Evolutionary conservation across 768 basidiomycete species (phyloP).

Genomic region (Macrolepiota dolichaula): DNA sequence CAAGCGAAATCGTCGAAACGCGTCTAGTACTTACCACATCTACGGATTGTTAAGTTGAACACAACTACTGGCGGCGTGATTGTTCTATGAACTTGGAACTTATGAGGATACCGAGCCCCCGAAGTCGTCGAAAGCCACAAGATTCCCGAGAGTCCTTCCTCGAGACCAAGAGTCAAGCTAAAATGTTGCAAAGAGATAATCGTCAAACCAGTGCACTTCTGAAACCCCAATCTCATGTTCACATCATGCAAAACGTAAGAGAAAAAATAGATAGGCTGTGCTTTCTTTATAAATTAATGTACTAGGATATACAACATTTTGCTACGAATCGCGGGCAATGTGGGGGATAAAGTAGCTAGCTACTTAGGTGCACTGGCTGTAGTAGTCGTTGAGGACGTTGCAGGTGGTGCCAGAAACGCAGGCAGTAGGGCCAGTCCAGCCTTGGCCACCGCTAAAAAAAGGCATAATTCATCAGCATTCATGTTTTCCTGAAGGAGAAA

Average conservation of each 20-base stretch:
- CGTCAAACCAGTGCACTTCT: too few relatives aligned
- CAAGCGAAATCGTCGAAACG: too few relatives aligned
- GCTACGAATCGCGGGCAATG: background rate
- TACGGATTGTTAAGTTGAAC: too few relatives aligned
- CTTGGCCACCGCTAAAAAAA: slow-evolving; percentile 13
- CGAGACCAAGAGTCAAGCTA: too few relatives aligned
- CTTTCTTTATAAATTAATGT: too few relatives aligned
- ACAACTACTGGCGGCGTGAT: too few relatives aligned
- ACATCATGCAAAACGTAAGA: too few relatives aligned
- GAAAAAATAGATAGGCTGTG: too few relatives aligned
- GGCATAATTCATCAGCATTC: background rate
- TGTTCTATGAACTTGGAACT: background rate
- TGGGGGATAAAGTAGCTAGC: background rate
- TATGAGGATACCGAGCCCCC: background rate
- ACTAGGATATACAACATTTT: background rate
- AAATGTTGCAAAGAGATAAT: too few relatives aligned
- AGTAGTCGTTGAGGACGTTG: slow-evolving; percentile 7
- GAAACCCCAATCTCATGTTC: too few relatives aligned
- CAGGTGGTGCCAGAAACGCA: slow-evolving; percentile 10
- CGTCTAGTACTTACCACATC: background rate
- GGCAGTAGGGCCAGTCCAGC: slow-evolving; percentile 12
- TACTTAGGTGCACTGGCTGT: slow-evolving; percentile 9
- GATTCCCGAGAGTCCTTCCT: too few relatives aligned
- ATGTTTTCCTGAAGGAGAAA: background rate
- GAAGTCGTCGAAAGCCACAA: background rate